phyloP scores from a whole-genome alignment of 495 filamentous ascomycete species.

The Penicillium flavigenum region DNA sequence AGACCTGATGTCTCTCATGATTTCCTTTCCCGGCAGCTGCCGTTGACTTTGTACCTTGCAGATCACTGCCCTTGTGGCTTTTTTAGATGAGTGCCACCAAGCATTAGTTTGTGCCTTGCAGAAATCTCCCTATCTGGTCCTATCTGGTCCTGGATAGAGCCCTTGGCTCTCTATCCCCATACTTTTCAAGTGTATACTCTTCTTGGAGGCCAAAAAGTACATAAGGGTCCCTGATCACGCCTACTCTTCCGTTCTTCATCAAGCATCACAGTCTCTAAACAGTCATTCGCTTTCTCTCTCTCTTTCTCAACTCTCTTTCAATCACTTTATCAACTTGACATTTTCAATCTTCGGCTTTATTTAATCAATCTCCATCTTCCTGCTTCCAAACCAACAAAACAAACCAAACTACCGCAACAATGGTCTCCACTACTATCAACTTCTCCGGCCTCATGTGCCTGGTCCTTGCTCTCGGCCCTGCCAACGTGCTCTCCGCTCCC shows the following conservation, averaged over 20 bases:
- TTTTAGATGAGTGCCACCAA: constrained; percentile 21
- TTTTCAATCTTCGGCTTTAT: constrained; percentile 14
- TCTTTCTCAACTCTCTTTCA: constrained; percentile 21
- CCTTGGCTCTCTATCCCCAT: constrained; percentile 24
- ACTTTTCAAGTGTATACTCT: constrained; percentile 10
- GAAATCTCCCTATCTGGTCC: constrained; percentile 11
- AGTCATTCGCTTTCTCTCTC: constrained; percentile 25
- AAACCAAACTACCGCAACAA: constrained; percentile 16
- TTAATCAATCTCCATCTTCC: constrained; percentile 5
- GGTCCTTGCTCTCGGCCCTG: constrained; percentile 35
- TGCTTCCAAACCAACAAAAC: not conserved
- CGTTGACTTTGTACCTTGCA: constrained; percentile 26
- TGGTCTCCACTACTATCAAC: constrained; percentile 35
- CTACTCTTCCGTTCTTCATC: constrained; percentile 17
- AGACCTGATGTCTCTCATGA: constrained; percentile 21
- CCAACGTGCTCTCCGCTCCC: constrained; percentile 35
- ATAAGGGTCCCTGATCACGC: constrained; percentile 26
- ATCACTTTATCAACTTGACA: constrained; percentile 4
- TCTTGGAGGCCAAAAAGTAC: constrained; percentile 22
- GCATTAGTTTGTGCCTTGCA: constrained; percentile 32
- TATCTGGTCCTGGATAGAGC: constrained; percentile 20
- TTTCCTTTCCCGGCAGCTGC: constrained; percentile 2
- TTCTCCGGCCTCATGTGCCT: constrained; percentile 39
- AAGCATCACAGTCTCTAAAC: constrained; percentile 26
- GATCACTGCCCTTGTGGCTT: constrained; percentile 28